These are phyloP conservation scores for Odonthalia washingtoniensis DNA, from an alignment of 31 red algal genomes.

Conservation along the genomic window DNA sequence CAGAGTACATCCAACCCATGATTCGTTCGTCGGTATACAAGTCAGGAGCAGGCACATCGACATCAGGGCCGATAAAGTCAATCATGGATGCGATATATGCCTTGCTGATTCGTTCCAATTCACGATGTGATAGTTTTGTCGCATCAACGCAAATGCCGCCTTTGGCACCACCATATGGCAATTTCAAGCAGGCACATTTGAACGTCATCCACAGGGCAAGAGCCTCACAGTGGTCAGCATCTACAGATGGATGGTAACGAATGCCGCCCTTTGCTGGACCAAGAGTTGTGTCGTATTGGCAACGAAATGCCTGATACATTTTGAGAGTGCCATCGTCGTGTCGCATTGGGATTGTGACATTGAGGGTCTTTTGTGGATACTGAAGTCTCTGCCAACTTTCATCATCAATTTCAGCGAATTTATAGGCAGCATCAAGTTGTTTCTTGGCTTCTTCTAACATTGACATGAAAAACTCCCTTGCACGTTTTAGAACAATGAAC, in stretches of 20 bases:
- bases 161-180: conserved; percentile 82
- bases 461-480: no score
- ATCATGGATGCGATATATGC: conserved; percentile 67
- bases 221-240: conserved; percentile 64
- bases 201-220: conserved; percentile 76
- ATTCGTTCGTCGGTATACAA: conserved; percentile 69
- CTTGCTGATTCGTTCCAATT: conserved; percentile 70
- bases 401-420: not conserved
- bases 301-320: conserved; percentile 64
- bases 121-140: conserved; percentile 44
- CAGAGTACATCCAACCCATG: conserved; percentile 55
- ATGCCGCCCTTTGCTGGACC: conserved; percentile 78
- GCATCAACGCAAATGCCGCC: conserved; percentile 66
- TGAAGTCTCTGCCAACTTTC: not conserved
- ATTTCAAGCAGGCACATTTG: conserved; percentile 72
- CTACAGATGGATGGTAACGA: conserved; percentile 61
- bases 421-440: no score
- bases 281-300: conserved; percentile 59
- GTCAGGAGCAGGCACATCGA: conserved; percentile 81
- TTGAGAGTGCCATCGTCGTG: conserved; percentile 61
- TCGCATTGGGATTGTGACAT: conserved; percentile 65
- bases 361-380: conserved; percentile 44
- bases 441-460: no score
- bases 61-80: conserved; percentile 63
- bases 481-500: no score